Evolutionary conservation across 148 eudicot species (phyloP).

Genomic region (Dianthus caryophyllus): DNA sequence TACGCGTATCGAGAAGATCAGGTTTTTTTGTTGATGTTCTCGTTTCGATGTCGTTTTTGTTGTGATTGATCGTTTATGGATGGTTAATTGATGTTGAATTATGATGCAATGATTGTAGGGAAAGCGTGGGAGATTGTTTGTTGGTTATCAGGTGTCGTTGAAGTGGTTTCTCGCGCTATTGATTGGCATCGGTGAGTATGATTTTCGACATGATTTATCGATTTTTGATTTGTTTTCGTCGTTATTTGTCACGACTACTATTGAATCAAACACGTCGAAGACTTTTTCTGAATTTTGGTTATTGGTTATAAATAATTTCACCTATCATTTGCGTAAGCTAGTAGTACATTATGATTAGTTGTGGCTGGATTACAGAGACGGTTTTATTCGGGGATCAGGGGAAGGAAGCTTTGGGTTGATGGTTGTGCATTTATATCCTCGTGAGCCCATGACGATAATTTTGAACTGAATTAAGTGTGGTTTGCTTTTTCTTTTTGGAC

Average conservation of each 20-base stretch:
- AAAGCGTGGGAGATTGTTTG: constrained; percentile 69
- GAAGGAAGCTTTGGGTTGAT: no score
- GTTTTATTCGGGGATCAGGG: background rate
- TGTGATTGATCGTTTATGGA: constrained; percentile 4
- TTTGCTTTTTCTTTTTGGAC: background rate
- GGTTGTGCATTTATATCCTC: no score
- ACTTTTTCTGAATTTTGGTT: background rate
- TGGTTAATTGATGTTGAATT: background rate
- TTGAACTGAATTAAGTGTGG: background rate
- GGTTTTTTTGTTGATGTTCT: constrained; percentile 28
- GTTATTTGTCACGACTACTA: background rate
- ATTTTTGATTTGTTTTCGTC: background rate
- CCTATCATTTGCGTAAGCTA: background rate
- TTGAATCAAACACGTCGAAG: background rate
- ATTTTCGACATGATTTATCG: background rate
- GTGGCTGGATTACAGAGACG: background rate
- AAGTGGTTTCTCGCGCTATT: constrained; percentile 94
- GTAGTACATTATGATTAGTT: background rate
- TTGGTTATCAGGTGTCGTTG: constrained; percentile 61
- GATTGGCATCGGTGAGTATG: constrained; percentile 73
- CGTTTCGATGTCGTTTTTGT: background rate
- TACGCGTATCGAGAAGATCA: constrained; percentile 81
- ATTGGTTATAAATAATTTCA: background rate
- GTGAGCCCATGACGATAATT: no score
- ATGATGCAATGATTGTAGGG: constrained; percentile 38